Percentiles rank a stretch among this genome's conserved stretches.
phyloP scores from a whole-genome alignment of 257 asterid genomes.

The Solanum tarapatanum region DNA sequence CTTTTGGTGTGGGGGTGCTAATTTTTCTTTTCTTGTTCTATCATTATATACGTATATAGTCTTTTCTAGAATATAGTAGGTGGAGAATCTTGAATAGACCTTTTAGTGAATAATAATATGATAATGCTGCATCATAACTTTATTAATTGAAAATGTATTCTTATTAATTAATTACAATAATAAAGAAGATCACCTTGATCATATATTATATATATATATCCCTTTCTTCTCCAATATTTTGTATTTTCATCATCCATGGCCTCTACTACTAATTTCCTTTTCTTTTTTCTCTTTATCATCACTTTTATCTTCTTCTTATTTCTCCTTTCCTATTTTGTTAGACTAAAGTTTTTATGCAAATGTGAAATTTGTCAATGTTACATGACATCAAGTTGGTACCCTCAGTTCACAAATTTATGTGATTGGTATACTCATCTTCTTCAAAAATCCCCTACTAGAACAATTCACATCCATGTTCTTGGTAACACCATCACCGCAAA shows the following conservation, averaged over 20 bases:
- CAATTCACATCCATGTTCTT: conserved; percentile 59
- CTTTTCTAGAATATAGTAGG: neutral
- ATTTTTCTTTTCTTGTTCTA: neutral
- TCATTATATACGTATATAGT: neutral
- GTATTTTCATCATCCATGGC: neutral
- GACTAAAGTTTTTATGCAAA: conserved; percentile 24
- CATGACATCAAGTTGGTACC: conserved; percentile 31
- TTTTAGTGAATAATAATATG: neutral
- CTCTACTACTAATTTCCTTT: neutral
- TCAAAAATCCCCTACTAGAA: conserved; percentile 33
- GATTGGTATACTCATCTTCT: conserved; percentile 77
- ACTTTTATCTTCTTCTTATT: neutral
- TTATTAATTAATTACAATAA: neutral
- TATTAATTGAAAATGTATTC: neutral
- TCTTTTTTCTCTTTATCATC: neutral
- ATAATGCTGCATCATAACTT: neutral
- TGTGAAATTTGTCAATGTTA: conserved; percentile 51
- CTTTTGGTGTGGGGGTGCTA: neutral
- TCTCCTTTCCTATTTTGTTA: neutral
- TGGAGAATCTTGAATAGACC: neutral
- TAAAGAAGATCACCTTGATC: neutral
- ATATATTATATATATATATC: neutral
- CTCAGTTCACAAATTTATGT: conserved; percentile 37
- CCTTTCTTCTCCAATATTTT: neutral
- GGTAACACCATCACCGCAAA: conserved; percentile 39